phyloP scores from a whole-genome alignment of 202 grass and related monocot species.

The Bolboschoenoplectus hybrid region DNA sequence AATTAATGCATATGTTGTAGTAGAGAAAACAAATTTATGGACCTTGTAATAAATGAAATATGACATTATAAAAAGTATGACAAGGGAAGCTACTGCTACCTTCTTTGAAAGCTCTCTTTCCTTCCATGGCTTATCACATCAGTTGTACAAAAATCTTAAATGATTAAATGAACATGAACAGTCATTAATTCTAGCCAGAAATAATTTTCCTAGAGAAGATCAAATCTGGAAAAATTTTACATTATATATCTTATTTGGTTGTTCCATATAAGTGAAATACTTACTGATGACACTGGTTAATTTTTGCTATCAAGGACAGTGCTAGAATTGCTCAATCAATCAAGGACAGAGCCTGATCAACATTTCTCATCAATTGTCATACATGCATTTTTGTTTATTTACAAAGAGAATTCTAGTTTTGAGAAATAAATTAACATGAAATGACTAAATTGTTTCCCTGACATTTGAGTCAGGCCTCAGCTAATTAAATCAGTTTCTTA shows the following conservation, averaged over 20 bases:
- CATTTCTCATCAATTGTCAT: background rate
- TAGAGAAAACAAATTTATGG: background rate
- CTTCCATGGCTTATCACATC: conserved; percentile 64
- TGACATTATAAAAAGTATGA: conserved; percentile 62
- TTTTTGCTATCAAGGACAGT: background rate
- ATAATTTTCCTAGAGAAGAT: background rate
- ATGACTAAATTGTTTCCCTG: background rate
- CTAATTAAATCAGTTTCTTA: background rate
- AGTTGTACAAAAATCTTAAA: conserved; percentile 32
- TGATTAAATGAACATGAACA: conserved; percentile 43
- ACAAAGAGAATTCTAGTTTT: background rate
- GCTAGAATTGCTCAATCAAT: background rate
- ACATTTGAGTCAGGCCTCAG: background rate
- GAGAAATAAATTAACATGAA: background rate
- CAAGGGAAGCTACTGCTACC: conserved; percentile 72
- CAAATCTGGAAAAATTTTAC: background rate
- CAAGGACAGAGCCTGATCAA: background rate
- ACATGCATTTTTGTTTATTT: background rate
- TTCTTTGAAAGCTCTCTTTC: conserved; percentile 67
- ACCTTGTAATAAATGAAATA: background rate
- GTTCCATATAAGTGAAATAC: background rate
- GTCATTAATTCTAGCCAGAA: conserved; percentile 4
- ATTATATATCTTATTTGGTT: background rate
- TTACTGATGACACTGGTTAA: background rate
- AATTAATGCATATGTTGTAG: background rate